These are phyloP conservation scores for Pseudonitzschia pungens DNA, from an alignment of 108 stramenopile genomes.

Conservation along the genomic window DNA sequence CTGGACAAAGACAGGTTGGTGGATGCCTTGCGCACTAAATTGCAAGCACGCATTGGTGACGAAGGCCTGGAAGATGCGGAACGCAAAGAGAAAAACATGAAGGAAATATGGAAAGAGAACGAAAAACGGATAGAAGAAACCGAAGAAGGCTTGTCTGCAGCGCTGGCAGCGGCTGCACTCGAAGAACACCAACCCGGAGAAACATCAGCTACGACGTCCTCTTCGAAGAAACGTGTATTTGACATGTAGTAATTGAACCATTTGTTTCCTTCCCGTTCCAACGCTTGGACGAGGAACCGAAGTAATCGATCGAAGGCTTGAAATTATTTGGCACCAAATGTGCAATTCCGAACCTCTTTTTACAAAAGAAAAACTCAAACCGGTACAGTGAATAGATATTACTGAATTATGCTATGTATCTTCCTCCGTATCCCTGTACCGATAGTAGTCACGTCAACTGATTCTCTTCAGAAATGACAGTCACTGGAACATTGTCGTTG, in stretches of 20 bases:
- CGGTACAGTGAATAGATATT: neutral
- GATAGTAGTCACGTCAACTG: neutral
- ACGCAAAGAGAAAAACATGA: conserved; percentile 8
- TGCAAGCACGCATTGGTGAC: neutral
- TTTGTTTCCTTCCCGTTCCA: no score
- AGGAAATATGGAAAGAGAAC: conserved; percentile 17
- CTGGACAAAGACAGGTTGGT: neutral
- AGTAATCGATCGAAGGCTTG: neutral
- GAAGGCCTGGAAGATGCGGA: conserved; percentile 13
- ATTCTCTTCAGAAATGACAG: neutral
- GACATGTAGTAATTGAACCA: neutral
- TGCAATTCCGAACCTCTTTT: no score
- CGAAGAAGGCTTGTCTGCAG: neutral
- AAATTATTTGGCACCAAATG: no score
- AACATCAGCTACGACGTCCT: neutral
- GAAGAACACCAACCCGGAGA: neutral
- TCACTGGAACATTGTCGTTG: neutral
- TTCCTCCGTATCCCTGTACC: neutral
- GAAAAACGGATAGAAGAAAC: conserved; percentile 10
- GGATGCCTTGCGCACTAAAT: neutral
- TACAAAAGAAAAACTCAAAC: neutral
- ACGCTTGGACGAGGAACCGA: neutral
- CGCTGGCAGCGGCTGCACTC: neutral
- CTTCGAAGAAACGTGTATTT: conserved; percentile 5
- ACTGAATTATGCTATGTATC: neutral